These are phyloP conservation scores for Spinacia oleracea DNA, from an alignment of 179 eudicot species.

Conservation along the genomic window DNA sequence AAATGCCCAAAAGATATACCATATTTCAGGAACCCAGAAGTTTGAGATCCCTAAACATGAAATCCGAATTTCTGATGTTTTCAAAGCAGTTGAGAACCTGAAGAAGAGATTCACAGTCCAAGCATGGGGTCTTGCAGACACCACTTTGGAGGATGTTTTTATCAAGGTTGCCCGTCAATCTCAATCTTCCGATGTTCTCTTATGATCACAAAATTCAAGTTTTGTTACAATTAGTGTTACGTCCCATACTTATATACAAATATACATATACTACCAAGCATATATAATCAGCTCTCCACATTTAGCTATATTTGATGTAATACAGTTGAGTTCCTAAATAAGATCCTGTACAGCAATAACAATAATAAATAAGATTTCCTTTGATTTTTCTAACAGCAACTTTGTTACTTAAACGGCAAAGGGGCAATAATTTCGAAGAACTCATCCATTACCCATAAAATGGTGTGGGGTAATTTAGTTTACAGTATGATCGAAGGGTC, in stretches of 20 bases:
- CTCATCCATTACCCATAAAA: no score
- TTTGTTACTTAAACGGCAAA: no score
- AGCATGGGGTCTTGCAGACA: conserved; percentile 95
- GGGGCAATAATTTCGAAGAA: no score
- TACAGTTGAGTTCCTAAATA: background rate
- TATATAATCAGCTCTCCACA: background rate
- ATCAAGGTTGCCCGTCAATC: conserved; percentile 83
- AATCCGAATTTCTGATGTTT: conserved; percentile 66
- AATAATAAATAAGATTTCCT: no score
- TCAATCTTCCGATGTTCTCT: conserved; percentile 48
- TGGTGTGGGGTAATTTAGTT: background rate
- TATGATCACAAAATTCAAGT: conserved; percentile 23
- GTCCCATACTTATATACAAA: background rate
- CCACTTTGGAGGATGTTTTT: conserved; percentile 90
- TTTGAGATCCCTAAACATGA: conserved; percentile 87
- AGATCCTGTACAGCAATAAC: background rate
- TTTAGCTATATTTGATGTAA: background rate
- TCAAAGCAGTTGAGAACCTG: conserved; percentile 66
- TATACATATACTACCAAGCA: background rate
- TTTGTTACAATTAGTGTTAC: background rate
- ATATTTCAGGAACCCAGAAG: conserved; percentile 83
- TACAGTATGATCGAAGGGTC: background rate
- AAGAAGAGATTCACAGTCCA: conserved; percentile 72
- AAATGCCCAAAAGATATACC: conserved; percentile 70
- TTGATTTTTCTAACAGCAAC: no score